Evolutionary conservation across 768 basidiomycete genomes (phyloP).

Genomic region (Myochromella boudieri): DNA sequence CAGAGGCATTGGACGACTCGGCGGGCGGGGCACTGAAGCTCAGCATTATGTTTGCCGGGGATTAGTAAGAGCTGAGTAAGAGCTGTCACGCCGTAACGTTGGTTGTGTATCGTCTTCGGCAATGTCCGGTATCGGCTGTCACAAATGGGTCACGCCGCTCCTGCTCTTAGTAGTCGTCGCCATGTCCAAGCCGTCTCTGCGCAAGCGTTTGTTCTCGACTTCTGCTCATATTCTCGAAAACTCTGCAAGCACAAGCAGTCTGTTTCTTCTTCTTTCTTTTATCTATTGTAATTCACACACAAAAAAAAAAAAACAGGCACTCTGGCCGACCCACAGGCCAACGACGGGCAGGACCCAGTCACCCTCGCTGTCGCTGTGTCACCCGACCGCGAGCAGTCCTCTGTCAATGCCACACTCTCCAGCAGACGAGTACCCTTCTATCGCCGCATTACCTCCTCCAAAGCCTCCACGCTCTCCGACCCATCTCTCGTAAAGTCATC

Average conservation of each 20-base stretch:
- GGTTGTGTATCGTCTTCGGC: constrained; percentile 18
- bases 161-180: constrained; percentile 7
- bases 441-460: constrained; percentile 37
- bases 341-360: constrained; percentile 17
- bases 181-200: constrained; percentile 26
- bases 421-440: constrained; percentile 42
- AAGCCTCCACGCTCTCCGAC: constrained; percentile 28
- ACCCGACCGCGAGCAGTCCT: constrained; percentile 38
- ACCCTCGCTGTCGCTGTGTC: constrained; percentile 14
- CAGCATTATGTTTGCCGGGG: constrained; percentile 36
- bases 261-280: constrained; percentile 11
- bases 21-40: constrained; percentile 26
- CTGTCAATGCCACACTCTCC: constrained; percentile 38
- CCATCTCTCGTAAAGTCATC: constrained; percentile 32
- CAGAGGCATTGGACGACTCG: constrained; percentile 16
- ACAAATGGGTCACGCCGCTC: constrained; percentile 3
- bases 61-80: constrained; percentile 54
- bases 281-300: constrained; percentile 18
- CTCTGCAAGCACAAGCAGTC: constrained; percentile 27
- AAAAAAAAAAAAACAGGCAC: constrained; percentile 22
- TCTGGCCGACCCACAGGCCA: constrained; percentile 3
- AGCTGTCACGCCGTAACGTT: constrained; percentile 5
- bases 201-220: constrained; percentile 32
- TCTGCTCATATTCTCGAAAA: constrained; percentile 21
- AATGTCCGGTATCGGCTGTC: constrained; percentile 7